Evolutionary conservation across 345 rosid genomes (phyloP).

Genomic region (Bretschneidera sinensis): DNA sequence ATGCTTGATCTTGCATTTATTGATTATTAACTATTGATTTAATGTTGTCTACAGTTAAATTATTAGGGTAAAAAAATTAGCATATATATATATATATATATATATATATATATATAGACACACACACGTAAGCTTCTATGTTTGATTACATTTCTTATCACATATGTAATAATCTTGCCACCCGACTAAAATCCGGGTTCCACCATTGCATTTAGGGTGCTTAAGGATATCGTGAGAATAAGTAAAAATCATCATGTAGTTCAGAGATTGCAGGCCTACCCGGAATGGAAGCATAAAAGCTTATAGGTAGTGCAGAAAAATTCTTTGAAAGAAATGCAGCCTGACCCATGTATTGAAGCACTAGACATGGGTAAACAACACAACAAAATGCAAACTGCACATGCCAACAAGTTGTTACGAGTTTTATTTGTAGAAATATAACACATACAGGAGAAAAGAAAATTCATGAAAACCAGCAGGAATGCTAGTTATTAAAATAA

Average conservation of each 20-base stretch:
- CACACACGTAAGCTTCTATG: no score
- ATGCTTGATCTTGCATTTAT: no score
- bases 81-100: no score
- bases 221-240: no score
- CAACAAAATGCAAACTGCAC: constrained; percentile 75
- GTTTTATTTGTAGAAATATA: constrained; percentile 3
- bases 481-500: background rate
- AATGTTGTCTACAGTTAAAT: no score
- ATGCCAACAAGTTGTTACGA: constrained; percentile 12
- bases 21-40: no score
- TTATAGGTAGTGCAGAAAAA: constrained; percentile 42
- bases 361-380: constrained; percentile 82
- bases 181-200: no score
- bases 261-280: constrained; percentile 35
- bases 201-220: no score
- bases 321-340: constrained; percentile 93
- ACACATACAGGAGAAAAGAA: constrained; percentile 1
- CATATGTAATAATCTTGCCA: no score
- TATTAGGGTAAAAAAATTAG: no score
- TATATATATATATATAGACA: no score
- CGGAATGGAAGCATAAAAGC: constrained; percentile 88
- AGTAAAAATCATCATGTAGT: background rate
- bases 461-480: background rate
- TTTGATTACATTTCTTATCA: no score
- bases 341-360: constrained; percentile 98